Evolutionary conservation across 371 early-diverging fungal genomes (phyloP).

Genomic region (Entomophthora muscae): DNA sequence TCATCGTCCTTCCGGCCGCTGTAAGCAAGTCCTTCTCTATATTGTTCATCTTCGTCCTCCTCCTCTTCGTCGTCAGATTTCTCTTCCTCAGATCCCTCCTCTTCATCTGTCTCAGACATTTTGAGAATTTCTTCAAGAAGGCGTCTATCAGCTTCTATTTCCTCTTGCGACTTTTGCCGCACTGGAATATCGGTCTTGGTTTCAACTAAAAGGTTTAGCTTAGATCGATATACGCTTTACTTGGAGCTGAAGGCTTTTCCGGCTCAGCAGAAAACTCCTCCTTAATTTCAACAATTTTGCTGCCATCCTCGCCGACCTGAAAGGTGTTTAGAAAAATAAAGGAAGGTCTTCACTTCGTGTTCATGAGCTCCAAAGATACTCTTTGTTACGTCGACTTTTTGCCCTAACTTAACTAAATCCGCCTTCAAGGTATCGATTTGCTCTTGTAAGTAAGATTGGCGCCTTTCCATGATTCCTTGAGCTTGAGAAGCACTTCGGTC

Average conservation of each 20-base stretch:
- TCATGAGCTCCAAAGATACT: not conserved
- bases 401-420: not conserved
- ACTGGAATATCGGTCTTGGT: not conserved
- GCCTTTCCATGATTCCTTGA: constrained; percentile 39
- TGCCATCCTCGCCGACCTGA: not conserved
- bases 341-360: not conserved
- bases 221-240: not conserved
- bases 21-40: not conserved
- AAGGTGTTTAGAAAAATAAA: no score
- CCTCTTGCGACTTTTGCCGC: not conserved
- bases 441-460: constrained; percentile 17
- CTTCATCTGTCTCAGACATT: not conserved
- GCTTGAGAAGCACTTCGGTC: constrained; percentile 69
- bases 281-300: not conserved
- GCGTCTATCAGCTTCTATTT: not conserved
- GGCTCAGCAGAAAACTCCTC: not conserved
- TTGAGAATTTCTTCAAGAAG: not conserved
- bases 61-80: not conserved
- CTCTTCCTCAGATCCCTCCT: not conserved
- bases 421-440: not conserved
- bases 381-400: not conserved
- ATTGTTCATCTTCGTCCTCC: not conserved
- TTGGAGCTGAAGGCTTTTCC: not conserved
- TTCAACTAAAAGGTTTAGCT: not conserved
- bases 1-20: not conserved